Evolutionary conservation across 2,329 filamentous ascomycete genomes (phyloP), one percentile per base, ranked within the genome.

Genomic region (Escovopsis weberi): DNA sequence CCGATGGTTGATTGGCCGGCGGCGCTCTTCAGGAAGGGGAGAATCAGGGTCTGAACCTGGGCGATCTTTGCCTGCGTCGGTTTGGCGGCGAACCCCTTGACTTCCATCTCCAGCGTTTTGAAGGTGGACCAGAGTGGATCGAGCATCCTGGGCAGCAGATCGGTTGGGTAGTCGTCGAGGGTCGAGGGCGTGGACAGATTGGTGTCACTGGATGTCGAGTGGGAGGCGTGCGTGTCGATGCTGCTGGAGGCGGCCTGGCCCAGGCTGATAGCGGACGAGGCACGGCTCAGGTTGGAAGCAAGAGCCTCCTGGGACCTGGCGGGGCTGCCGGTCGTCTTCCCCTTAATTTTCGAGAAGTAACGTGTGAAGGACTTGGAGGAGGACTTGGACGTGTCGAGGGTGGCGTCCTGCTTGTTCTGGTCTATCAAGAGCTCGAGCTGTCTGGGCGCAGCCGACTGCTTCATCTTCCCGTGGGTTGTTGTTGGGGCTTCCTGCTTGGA

Each of bases 11-110:
- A 64, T 53, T 89, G 80, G 32, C 72, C 65, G 46, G 74, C 72
- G 52, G 87, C 80, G 41, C 74, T 78, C 44, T 77, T 73, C 37
- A 95, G 64, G 53, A 94, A 94, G 0, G 86, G 84, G 15, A 94
- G 61, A 4, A 94, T 68, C 1, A 74, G 70, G 7, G 70, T 71
- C 33, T 86, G 79, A 44, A 94, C 73, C 38, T 88, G 73, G 48
- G 78, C 80, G 48, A 85, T 82, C 55, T 86, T 87, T 50, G 87
- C 67, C 1, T 80, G 68, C 8, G 66, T 82, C 32, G 80, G 77
- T 60, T 87, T 93, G 45, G 75, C 69, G 48, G 80, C 73, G 52
- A 94, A 93, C 48, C 60, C 68, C 61, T 53, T 57, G 30, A 57
- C 55, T 32, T 66, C 63, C n/a, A 65, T 54, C 38, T 78, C 73